Conservation (phyloP, 2,329 filamentous ascomycete species). For the Exophiala lecanii-corni region DNA sequence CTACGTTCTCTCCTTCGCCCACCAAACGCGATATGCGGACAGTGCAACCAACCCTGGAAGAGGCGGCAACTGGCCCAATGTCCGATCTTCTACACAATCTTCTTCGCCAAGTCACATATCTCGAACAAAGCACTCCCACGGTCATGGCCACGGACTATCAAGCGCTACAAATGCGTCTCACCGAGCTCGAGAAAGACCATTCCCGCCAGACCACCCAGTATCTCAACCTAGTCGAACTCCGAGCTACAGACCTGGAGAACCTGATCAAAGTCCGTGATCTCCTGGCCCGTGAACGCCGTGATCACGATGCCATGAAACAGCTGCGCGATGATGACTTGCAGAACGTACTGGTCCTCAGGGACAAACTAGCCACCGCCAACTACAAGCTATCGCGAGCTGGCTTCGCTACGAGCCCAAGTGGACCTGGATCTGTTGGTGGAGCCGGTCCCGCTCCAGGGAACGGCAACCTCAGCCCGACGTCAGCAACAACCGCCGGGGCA, state of each 20-base stretch:
- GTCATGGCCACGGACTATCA: slow-evolving; percentile 37
- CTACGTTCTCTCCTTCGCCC: slow-evolving; percentile 1
- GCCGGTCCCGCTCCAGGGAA: no score
- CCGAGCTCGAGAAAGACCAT: slow-evolving; percentile 36
- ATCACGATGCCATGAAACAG: slow-evolving; percentile 36
- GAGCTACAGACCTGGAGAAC: slow-evolving; percentile 42
- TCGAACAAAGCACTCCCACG: slow-evolving; percentile 24
- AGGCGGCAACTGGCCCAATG: slow-evolving; percentile 13
- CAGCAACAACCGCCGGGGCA: slow-evolving; percentile 10
- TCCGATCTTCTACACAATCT: slow-evolving; percentile 15
- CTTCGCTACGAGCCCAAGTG: slow-evolving; percentile 12
- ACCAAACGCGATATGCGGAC: not conserved
- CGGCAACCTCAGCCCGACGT: not conserved
- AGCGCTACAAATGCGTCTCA: slow-evolving; percentile 30
- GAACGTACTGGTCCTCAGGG: slow-evolving; percentile 37
- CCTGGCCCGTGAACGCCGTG: slow-evolving; percentile 37
- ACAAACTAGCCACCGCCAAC: slow-evolving; percentile 38
- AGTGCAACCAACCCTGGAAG: not conserved
- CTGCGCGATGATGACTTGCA: slow-evolving; percentile 40
- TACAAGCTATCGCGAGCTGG: slow-evolving; percentile 26
- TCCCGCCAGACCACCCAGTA: slow-evolving; percentile 33
- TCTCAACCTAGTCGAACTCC: slow-evolving; percentile 38
- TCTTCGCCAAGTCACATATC: slow-evolving; percentile 12
- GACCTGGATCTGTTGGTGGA: slow-evolving; percentile 5
- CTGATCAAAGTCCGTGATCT: slow-evolving; percentile 39